A percentile compares a stretch with the other conserved stretches of the same genome.
These are phyloP conservation scores for Sugiyamaella pinicola DNA, from an alignment of 1,139 yeast species.

Conservation along the genomic window DNA sequence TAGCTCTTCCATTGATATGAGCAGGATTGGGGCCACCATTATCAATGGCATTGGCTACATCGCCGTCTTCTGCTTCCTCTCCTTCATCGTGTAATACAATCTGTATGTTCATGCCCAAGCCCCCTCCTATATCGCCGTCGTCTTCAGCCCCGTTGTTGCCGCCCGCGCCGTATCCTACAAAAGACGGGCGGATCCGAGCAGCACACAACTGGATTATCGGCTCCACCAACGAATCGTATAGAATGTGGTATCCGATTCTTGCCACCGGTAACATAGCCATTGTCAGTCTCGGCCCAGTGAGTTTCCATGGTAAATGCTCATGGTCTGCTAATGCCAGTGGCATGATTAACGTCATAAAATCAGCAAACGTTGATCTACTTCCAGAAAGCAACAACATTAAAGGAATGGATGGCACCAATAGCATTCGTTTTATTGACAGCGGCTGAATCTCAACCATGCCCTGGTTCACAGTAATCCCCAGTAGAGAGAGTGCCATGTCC, in stretches of 20 bases:
- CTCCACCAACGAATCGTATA: constrained; percentile 34
- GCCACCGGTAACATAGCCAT: constrained; percentile 31
- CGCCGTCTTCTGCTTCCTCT: constrained; percentile 11
- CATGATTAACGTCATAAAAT: constrained; percentile 26
- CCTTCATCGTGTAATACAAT: constrained; percentile 12
- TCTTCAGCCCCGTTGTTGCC: not conserved
- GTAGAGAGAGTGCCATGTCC: constrained; percentile 36
- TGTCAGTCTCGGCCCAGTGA: constrained; percentile 34
- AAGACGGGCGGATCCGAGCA: constrained; percentile 29
- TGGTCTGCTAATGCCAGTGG: constrained; percentile 33
- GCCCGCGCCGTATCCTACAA: constrained; percentile 3
- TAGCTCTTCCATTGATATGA: not conserved
- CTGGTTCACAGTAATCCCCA: constrained; percentile 32
- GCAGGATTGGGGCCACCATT: not conserved
- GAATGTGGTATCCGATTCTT: constrained; percentile 31
- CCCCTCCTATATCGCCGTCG: not conserved
- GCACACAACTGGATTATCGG: constrained; percentile 35
- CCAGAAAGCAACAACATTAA: constrained; percentile 32
- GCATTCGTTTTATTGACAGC: constrained; percentile 30
- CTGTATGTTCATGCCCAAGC: constrained; percentile 12
- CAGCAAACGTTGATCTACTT: constrained; percentile 26
- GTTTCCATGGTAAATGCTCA: constrained; percentile 32
- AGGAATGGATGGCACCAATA: constrained; percentile 36
- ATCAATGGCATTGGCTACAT: not conserved
- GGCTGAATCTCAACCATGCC: constrained; percentile 30